A percentile compares a stretch with the other conserved stretches of the same genome.
phyloP scores from a whole-genome alignment of 345 rosid species.

The Sonneratia alba region DNA sequence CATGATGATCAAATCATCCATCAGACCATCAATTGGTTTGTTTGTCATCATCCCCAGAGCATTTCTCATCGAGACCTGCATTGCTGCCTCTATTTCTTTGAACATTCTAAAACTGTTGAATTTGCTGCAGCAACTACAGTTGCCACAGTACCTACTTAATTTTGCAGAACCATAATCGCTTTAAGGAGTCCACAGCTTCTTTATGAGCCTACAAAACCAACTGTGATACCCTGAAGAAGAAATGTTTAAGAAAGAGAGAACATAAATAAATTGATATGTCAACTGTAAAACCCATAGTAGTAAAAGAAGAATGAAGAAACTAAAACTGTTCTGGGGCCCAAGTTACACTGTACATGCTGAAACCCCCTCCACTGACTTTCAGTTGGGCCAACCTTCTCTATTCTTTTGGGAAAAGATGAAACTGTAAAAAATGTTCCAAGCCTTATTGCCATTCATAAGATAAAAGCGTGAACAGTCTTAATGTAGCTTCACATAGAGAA shows the following conservation, averaged over 20 bases:
- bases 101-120: slow-evolving; percentile 86
- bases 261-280: neutral
- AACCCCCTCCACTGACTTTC: neutral
- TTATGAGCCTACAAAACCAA: slow-evolving; percentile 89
- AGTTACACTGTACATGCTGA: neutral
- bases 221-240: slow-evolving; percentile 61
- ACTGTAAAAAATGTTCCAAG: neutral
- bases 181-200: slow-evolving; percentile 89
- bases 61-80: slow-evolving; percentile 94
- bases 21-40: slow-evolving; percentile 60
- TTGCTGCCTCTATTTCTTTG: slow-evolving; percentile 96
- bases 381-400: neutral
- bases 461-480: neutral
- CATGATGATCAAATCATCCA: slow-evolving; percentile 93
- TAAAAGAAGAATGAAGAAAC: neutral
- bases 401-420: neutral
- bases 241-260: slow-evolving; percentile 6
- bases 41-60: slow-evolving; percentile 55
- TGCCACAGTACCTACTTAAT: slow-evolving; percentile 69
- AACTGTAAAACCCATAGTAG: neutral
- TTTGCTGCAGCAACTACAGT: slow-evolving; percentile 96
- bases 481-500: neutral
- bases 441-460: no score
- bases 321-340: neutral
- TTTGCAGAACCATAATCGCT: slow-evolving; percentile 86